phyloP scores from a whole-genome alignment of 345 rosid genomes.

The Eucalyptus curtisii region DNA sequence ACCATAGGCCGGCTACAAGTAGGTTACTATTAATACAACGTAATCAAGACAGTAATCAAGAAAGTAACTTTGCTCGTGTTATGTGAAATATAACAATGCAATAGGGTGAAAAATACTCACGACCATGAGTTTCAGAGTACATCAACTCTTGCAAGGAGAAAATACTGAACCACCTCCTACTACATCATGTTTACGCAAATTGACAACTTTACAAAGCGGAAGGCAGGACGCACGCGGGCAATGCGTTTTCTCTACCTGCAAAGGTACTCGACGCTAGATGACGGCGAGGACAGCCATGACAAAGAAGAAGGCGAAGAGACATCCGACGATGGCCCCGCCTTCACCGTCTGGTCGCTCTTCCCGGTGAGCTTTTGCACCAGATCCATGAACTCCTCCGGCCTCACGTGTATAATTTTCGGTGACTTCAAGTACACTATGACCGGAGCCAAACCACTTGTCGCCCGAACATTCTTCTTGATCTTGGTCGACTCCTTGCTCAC shows the following conservation, averaged over 20 bases:
- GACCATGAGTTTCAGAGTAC: neutral
- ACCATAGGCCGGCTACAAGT: neutral
- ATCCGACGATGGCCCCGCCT: neutral
- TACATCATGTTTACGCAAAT: neutral
- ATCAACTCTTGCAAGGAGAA: neutral
- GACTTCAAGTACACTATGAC: neutral
- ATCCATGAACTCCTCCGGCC: conserved; percentile 1
- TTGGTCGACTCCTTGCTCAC: neutral
- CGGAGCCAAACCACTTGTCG: neutral
- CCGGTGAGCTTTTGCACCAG: neutral
- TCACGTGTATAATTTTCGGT: neutral
- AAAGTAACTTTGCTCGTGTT: neutral
- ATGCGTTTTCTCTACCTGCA: neutral
- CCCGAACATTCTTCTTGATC: neutral
- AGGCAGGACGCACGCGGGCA: neutral
- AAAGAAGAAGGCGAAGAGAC: neutral
- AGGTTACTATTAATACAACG: neutral
- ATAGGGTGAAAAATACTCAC: neutral
- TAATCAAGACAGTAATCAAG: neutral
- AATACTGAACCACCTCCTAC: neutral
- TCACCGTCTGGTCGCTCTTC: neutral
- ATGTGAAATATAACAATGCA: neutral
- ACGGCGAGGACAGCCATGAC: neutral
- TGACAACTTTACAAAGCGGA: neutral
- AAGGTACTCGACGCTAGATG: neutral